A percentile compares a stretch with the other conserved stretches of the same genome.
Evolutionary conservation across 805 yeast genomes (phyloP).

Genomic region (Monosporozyma yasuniensis): DNA sequence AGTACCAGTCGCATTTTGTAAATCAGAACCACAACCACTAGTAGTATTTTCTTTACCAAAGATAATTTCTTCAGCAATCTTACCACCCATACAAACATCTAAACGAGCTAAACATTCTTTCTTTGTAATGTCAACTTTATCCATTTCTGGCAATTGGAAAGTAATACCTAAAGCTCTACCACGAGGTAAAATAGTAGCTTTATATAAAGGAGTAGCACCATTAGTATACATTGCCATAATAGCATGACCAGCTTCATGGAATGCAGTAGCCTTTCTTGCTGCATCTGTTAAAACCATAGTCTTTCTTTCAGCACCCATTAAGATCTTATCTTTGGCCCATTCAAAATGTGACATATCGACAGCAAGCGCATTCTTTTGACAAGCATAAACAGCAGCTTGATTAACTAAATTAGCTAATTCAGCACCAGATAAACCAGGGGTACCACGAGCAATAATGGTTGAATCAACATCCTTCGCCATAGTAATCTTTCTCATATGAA

Average conservation of each 20-base stretch:
- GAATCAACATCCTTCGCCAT: constrained; percentile 80
- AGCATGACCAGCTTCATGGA: constrained; percentile 99
- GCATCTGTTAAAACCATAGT: constrained; percentile 98
- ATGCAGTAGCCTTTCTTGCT: constrained; percentile 86
- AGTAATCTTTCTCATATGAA: constrained; percentile 87
- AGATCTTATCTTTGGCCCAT: constrained; percentile 98
- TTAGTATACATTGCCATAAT: constrained; percentile 91
- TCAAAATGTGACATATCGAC: constrained; percentile 90
- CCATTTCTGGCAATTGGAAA: constrained; percentile 97
- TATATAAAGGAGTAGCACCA: constrained; percentile 91
- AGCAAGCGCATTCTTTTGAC: constrained; percentile 81
- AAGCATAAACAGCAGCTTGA: constrained; percentile 96
- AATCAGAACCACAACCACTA: constrained; percentile 89
- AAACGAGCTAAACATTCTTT: constrained; percentile 82
- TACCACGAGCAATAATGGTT: constrained; percentile 85
- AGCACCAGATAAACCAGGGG: constrained; percentile 98
- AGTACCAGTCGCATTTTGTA: constrained; percentile 79
- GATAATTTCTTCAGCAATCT: constrained; percentile 88
- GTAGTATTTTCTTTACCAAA: constrained; percentile 91
- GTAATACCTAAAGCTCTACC: constrained; percentile 96
- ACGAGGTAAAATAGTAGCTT: constrained; percentile 93
- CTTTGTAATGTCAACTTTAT: constrained; percentile 86
- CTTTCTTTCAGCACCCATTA: constrained; percentile 96
- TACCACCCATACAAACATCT: constrained; percentile 99
- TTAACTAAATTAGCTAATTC: constrained; percentile 91